A percentile compares a stretch with the other conserved stretches of the same genome.
Conservation (phyloP, 257 asterid genomes). For the Przewalskia tangutica region DNA sequence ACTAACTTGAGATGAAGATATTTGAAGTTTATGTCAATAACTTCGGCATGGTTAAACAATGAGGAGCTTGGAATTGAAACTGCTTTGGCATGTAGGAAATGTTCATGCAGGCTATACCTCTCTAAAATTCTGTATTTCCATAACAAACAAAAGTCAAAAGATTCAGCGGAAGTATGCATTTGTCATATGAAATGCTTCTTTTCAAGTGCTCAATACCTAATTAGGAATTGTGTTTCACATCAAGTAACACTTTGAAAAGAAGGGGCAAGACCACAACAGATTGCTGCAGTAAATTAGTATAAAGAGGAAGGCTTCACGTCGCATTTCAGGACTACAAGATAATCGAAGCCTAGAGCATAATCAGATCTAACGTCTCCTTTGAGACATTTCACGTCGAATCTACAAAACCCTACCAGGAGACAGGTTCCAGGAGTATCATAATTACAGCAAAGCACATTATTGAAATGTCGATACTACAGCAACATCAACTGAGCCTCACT, state of each 20-base stretch:
- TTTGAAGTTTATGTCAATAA: not conserved
- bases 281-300: not conserved
- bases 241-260: not conserved
- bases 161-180: not conserved
- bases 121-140: not conserved
- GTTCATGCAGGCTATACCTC: not conserved
- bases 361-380: not conserved
- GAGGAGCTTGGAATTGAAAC: not conserved
- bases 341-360: not conserved
- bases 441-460: not conserved
- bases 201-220: not conserved
- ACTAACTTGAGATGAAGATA: constrained; percentile 3
- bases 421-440: not conserved
- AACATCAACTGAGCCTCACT: not conserved
- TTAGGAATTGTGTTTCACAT: not conserved
- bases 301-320: not conserved
- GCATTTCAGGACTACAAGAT: not conserved
- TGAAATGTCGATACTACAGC: not conserved
- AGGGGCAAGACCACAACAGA: not conserved
- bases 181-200: not conserved
- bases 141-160: not conserved
- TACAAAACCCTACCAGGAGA: not conserved
- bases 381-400: not conserved
- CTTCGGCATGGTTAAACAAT: not conserved
- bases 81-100: not conserved